Conservation (phyloP, 768 basidiomycete species). For the Amanita molliuscula region DNA sequence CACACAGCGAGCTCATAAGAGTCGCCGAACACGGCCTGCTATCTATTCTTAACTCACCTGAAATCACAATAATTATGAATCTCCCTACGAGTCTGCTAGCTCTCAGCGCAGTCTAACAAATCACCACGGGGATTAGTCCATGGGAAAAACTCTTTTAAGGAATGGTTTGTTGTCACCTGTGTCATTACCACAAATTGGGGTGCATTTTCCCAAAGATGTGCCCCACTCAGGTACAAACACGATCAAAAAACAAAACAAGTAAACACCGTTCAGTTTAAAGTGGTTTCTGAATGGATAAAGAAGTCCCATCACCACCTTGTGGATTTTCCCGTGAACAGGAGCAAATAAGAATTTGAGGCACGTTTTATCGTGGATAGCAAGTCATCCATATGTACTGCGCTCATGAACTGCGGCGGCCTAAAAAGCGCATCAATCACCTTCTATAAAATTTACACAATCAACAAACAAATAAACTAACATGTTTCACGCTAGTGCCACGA, state of each 20-base stretch:
- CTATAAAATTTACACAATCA: not conserved
- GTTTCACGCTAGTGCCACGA: slow-evolving; percentile 4
- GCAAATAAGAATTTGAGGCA: not conserved
- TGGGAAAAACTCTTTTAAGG: not conserved
- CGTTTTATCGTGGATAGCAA: not conserved
- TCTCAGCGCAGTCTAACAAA: not conserved
- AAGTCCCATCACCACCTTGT: not conserved
- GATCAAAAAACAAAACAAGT: not conserved
- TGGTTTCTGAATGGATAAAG: not conserved
- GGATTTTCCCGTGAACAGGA: not conserved
- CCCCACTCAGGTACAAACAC: slow-evolving; percentile 1
- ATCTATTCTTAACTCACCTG: not conserved
- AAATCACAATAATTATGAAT: not conserved
- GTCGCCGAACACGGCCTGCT: not conserved
- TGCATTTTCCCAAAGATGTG: slow-evolving; percentile 1
- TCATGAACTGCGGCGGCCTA: not conserved
- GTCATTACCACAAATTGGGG: not conserved
- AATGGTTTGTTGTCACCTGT: not conserved
- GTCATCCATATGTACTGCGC: not conserved
- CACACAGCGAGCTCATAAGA: not conserved
- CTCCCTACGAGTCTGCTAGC: not conserved
- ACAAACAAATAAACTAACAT: slow-evolving; percentile 1
- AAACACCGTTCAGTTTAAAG: not conserved
- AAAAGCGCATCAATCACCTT: not conserved
- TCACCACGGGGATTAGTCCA: not conserved